These are phyloP conservation scores for Bruguiera sexangula DNA, from an alignment of 345 rosid genomes.

Conservation along the genomic window DNA sequence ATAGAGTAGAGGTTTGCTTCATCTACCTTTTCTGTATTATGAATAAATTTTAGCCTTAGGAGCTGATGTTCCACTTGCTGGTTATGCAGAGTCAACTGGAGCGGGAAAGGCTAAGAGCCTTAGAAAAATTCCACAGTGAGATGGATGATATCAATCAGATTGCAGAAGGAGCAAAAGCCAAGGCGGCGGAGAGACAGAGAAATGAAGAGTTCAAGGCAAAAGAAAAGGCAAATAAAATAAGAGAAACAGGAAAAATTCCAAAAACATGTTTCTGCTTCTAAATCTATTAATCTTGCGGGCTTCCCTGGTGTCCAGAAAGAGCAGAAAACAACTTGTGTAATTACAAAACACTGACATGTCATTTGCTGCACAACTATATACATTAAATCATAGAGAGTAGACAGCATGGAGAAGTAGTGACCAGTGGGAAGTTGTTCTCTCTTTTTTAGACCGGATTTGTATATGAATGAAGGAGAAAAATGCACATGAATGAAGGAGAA, in stretches of 20 bases:
- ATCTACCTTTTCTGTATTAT: neutral
- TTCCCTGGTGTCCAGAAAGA: constrained; percentile 2
- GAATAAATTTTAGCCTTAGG: neutral
- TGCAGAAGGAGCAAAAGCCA: constrained; percentile 49
- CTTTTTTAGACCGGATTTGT: too few species aligned
- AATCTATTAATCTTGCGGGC: constrained; percentile 9
- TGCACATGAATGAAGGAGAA: too few species aligned
- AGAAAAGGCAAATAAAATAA: constrained; percentile 60
- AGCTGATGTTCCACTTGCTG: constrained; percentile 16
- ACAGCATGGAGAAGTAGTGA: neutral
- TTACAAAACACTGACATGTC: neutral
- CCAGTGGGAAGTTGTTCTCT: too few species aligned
- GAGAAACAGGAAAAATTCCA: constrained; percentile 51
- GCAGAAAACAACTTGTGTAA: neutral
- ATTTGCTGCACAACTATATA: constrained; percentile 1
- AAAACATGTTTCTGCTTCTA: constrained; percentile 54
- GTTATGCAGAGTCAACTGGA: constrained; percentile 43
- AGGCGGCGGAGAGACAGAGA: constrained; percentile 46
- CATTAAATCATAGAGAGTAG: neutral
- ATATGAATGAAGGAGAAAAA: too few species aligned
- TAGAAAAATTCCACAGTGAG: constrained; percentile 34
- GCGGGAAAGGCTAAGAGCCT: constrained; percentile 39
- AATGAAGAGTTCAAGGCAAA: constrained; percentile 54
- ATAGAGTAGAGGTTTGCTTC: constrained; percentile 54
- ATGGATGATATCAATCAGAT: constrained; percentile 43